Evolutionary conservation across 305 asterid genomes (phyloP).

Genomic region (Rubia peregrina): DNA sequence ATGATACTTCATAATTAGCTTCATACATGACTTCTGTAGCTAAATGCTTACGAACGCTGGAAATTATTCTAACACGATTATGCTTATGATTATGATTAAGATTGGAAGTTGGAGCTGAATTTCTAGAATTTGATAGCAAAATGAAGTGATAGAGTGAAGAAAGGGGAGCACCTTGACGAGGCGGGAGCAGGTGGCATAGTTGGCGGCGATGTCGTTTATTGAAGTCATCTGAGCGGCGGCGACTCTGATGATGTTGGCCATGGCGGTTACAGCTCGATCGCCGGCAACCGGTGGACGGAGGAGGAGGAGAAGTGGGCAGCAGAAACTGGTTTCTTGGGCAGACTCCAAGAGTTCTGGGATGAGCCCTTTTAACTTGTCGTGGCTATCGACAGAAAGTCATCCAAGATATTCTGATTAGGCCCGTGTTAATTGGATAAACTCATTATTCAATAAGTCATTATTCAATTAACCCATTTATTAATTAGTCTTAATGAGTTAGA

Average conservation of each 20-base stretch:
- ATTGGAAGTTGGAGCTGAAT: too few relatives aligned
- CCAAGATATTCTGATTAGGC: too few relatives aligned
- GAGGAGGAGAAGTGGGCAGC: too few relatives aligned
- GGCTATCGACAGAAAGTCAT: not conserved
- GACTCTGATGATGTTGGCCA: conserved; percentile 55
- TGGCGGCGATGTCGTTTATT: conserved; percentile 56
- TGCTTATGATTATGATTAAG: not conserved
- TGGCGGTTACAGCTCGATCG: conserved; percentile 30
- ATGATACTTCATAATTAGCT: conserved; percentile 1
- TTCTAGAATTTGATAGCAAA: not conserved
- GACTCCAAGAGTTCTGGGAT: not conserved
- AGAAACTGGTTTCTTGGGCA: not conserved
- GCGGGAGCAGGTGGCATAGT: conserved; percentile 46
- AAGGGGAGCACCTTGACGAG: not conserved
- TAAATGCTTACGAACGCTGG: not conserved
- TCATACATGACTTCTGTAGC: not conserved
- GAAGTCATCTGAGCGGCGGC: conserved; percentile 98
- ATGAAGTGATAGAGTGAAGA: not conserved
- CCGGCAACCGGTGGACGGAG: conserved; percentile 20
- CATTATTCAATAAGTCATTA: too few relatives aligned
- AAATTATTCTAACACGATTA: not conserved
- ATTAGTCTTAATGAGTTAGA: too few relatives aligned
- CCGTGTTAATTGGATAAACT: too few relatives aligned
- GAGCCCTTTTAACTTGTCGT: not conserved
- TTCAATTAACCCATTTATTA: too few relatives aligned